Base-by-base conservation (phyloP, 495 filamentous ascomycete genomes). In the Penicillium herquei region DNA sequence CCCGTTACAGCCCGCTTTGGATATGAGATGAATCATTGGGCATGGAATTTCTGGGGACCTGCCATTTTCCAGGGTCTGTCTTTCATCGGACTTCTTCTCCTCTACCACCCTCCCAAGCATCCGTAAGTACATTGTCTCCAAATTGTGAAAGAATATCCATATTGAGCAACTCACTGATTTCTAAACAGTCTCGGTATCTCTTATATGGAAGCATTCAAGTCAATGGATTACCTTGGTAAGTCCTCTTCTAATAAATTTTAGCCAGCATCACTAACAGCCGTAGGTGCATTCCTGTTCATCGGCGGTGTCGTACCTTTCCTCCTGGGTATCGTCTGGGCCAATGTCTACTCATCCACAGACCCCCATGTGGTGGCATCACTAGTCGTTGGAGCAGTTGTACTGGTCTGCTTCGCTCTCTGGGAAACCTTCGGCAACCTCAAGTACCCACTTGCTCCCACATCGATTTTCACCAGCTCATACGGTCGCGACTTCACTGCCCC, bases 311-410 rank as follows among this genome's bases (percentile, higher is more conserved):
- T 64, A 9, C 61, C 61, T 14, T 57, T 67, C 34, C 34, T 67
- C n/a, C 54, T 67, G 51, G 64, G 64, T 2, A 67, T 67, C n/a
- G 64, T 67, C 32, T 67, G 61, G 61, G 61, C 64, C 3, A 58
- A 58, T 14, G 56, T 62, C 40, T 67, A 64, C 35, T 48, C 55
- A 31, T 67, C 61, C 13, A 64, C 58, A 21, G 58, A 67, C 49
- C 48, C 55, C 6, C 64, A 64, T 17, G 64, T 64, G n/a, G 58
- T 67, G 6, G 61, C 58, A 16, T 50, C 61, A 3, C 45, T 67
- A 1, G 64, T 67, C 5, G 49, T 64, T 18, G 64, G 64, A 1
- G 58, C 58, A 3, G 41, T 48, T 10, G 50, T 64, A n/a, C 53
- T 67, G 0, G 39, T 64, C 45, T 48, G 37, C 40, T 67, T 67